Evolutionary conservation across 805 yeast species (phyloP).

Genomic region (Zygosaccharomyces gambellarensis): DNA sequence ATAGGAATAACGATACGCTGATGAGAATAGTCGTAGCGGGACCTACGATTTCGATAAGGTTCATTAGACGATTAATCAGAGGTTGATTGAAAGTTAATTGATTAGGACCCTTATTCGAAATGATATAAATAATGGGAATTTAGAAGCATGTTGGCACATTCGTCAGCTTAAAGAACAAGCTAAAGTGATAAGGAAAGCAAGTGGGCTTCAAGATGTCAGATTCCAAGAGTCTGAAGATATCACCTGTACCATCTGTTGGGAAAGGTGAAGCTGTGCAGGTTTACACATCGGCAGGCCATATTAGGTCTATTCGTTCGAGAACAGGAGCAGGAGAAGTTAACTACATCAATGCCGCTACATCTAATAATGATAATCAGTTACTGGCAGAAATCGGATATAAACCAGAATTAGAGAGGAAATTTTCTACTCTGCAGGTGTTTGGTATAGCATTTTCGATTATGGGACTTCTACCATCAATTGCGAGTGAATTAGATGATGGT

Average conservation of each 20-base stretch:
- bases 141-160: too few species aligned
- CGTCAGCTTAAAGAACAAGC: too few species aligned
- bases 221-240: constrained; percentile 1
- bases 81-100: too few species aligned
- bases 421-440: constrained; percentile 58
- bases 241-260: constrained; percentile 8
- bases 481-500: constrained; percentile 48
- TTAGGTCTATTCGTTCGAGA: constrained; percentile 8
- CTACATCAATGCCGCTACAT: constrained; percentile 25
- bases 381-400: constrained; percentile 60
- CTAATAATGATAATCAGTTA: constrained; percentile 27
- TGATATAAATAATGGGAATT: not conserved
- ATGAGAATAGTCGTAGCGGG: not conserved
- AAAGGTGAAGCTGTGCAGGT: constrained; percentile 9
- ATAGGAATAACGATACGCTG: not conserved
- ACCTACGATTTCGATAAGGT: not conserved
- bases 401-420: constrained; percentile 61
- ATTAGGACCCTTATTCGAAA: not conserved
- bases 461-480: constrained; percentile 53
- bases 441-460: constrained; percentile 68
- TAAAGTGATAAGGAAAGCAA: not conserved
- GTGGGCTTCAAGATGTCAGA: not conserved
- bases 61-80: not conserved
- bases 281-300: constrained; percentile 5
- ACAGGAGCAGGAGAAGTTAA: constrained; percentile 18